Percentiles rank a stretch among this genome's conserved stretches.
Evolutionary conservation across 192 early-diverging fungal genomes (phyloP).

Genomic region (Anaeromyces robustus): DNA sequence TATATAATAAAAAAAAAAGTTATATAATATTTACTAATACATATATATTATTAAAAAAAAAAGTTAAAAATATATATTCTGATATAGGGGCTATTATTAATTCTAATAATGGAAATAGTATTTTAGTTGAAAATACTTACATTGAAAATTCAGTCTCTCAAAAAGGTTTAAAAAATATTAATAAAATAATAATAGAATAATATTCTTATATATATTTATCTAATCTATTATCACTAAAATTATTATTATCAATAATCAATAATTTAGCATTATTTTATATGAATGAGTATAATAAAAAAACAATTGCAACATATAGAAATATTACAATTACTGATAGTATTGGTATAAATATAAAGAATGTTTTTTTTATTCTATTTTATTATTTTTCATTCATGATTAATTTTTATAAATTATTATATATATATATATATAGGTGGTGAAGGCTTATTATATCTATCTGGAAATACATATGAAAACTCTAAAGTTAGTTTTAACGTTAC

Average conservation of each 20-base stretch:
- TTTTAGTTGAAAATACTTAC: background rate
- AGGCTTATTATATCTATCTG: background rate
- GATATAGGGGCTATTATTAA: background rate
- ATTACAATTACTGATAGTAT: background rate
- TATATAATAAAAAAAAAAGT: too few species aligned
- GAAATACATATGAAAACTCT: background rate
- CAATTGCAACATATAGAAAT: background rate
- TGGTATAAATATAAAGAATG: background rate
- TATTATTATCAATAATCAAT: too few species aligned
- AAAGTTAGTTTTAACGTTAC: background rate
- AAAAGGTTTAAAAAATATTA: background rate
- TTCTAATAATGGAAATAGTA: background rate
- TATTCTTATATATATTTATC: background rate
- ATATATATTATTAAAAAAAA: too few species aligned
- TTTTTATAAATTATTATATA: background rate
- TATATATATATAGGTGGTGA: background rate
- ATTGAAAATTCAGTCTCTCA: background rate
- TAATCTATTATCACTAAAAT: background rate
- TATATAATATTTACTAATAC: too few species aligned
- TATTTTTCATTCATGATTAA: too few species aligned
- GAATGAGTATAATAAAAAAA: background rate
- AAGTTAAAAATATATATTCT: background rate
- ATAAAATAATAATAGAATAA: background rate
- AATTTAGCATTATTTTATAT: background rate
- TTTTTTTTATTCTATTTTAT: too few species aligned